Percentiles rank a stretch among this genome's conserved stretches.
Evolutionary conservation across 1,284 basidiomycete species (phyloP).

Genomic region (Sporisorium reilianum): DNA sequence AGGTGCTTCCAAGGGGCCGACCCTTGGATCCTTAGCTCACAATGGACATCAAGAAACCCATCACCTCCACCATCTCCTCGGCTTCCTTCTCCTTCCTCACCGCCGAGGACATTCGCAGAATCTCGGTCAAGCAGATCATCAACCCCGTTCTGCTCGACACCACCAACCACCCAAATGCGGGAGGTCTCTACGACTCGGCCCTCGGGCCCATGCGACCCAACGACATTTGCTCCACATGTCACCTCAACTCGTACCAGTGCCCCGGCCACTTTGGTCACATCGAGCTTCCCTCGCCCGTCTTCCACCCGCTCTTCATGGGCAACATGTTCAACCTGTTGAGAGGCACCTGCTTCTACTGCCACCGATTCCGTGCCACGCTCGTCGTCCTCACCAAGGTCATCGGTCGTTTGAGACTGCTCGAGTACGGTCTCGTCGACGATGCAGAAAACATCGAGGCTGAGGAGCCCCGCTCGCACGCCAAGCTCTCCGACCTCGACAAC

Average conservation of each 20-base stretch:
- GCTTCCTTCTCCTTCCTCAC: constrained; percentile 96
- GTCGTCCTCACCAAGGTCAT: constrained; percentile 76
- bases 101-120: constrained; percentile 87
- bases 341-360: constrained; percentile 94
- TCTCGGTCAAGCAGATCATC: constrained; percentile 96
- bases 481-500: constrained; percentile 23
- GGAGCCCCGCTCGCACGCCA: constrained; percentile 32
- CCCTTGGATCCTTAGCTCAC: constrained; percentile 34
- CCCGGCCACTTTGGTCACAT: constrained; percentile 99
- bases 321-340: constrained; percentile 90
- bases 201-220: constrained; percentile 80
- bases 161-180: constrained; percentile 88
- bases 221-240: constrained; percentile 90
- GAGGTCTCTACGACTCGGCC: constrained; percentile 94
- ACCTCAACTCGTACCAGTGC: constrained; percentile 89
- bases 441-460: constrained; percentile 76
- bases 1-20: constrained; percentile 34
- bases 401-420: constrained; percentile 88
- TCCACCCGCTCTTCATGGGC: constrained; percentile 95
- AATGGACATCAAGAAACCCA: constrained; percentile 93
- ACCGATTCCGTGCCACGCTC: constrained; percentile 83
- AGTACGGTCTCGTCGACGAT: constrained; percentile 87
- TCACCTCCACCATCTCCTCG: constrained; percentile 84
- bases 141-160: constrained; percentile 95
- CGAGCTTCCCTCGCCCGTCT: constrained; percentile 93